Base-by-base conservation (phyloP, 1,139 yeast genomes). In the Nakaseomyces bracarensis region DNA sequence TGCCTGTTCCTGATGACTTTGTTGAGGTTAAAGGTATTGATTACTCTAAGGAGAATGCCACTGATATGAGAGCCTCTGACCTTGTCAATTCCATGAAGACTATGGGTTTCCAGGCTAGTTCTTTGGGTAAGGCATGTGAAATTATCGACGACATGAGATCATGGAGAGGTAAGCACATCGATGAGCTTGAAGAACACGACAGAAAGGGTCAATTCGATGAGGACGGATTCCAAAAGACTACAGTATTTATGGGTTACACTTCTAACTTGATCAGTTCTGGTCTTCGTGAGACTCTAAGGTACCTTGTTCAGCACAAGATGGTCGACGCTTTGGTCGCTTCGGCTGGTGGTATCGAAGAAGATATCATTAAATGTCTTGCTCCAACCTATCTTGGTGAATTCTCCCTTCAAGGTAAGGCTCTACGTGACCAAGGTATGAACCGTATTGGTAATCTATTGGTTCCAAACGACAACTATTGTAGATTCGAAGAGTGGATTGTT, bases 271-370 rank as follows among this genome's bases (percentile, higher is more conserved):
- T 91, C 55, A 83, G 95, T 30, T 84, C 95, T 10, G 99, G 99
- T 30, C 68, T 89, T 49, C 77, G 99, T 66, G 95, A 89, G 53
- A 85, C 96, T 34, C 70, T 91, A 53, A 75, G 94, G 58, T 91
- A 71, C 61, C 71, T 93, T 53, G 97, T 86, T 30, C 94, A 91
- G 64, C 81, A 93, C 68, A 87, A 87, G 64, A 84, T 83, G 78
- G 96, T 91, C 38, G 82, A 89, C 54, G 97, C 95, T 15, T 77
- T 91, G 55, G 98, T 93, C 40, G 83, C 98, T 9, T 75, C 89
- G 48, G 98, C 96, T 18, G 99, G 99, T 51, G 99, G 98, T 51
- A 79, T 91, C 49, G 99, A 91, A 65, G 99, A 91, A 66, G 99
- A 91, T 66, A 69, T 93, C 45, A 91, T 91, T 68, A 91, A 91